Conservation (phyloP, 805 yeast genomes). For the Metschnikowia bowlesiae region DNA sequence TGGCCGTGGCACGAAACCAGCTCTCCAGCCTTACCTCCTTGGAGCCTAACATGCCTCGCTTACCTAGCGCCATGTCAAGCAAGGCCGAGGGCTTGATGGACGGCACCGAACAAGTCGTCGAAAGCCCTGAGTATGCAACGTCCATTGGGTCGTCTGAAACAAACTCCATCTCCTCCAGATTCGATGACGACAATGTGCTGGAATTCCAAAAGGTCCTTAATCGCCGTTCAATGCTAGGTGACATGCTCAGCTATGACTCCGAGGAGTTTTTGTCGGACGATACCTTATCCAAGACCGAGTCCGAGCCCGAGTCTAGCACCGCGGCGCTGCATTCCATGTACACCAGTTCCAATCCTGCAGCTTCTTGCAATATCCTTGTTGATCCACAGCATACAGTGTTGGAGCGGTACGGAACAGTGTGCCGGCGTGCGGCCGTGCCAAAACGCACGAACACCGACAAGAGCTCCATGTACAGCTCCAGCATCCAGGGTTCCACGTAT, state of each 20-base stretch:
- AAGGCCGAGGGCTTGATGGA: not conserved
- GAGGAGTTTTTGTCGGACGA: constrained; percentile 17
- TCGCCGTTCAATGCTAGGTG: constrained; percentile 40
- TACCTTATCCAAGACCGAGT: not conserved
- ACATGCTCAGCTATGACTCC: constrained; percentile 42
- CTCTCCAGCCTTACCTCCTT: not conserved
- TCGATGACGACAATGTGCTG: constrained; percentile 13
- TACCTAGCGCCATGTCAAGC: not conserved
- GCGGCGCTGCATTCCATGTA: not conserved
- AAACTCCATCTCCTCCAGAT: not conserved
- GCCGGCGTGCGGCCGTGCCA: constrained; percentile 3
- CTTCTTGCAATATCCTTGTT: not conserved
- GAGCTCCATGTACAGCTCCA: constrained; percentile 3
- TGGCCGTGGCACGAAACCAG: not conserved
- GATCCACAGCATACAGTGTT: not conserved
- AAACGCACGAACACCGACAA: not conserved
- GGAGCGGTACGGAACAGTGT: constrained; percentile 13
- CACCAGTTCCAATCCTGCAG: not conserved
- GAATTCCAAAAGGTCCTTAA: constrained; percentile 27
- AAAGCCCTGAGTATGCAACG: not conserved
- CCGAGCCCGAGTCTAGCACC: not conserved
- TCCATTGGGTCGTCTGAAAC: constrained; percentile 1
- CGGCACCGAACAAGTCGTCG: constrained; percentile 1
- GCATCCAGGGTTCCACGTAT: constrained; percentile 4
- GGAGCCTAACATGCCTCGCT: not conserved